Conservation (phyloP, 257 asterid species). For the Nicotiana tomentosiformis region DNA sequence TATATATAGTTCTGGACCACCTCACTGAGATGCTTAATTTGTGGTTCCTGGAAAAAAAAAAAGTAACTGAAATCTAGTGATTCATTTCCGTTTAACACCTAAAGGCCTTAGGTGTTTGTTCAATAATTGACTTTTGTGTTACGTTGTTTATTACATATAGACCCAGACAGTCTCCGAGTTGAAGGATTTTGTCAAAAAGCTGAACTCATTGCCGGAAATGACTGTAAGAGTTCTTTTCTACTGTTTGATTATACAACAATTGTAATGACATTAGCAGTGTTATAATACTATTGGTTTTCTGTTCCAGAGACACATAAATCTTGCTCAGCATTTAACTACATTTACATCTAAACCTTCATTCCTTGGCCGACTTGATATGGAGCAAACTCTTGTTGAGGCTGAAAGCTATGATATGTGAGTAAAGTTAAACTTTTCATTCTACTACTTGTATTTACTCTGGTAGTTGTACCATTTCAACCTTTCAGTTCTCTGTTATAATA, state of each 20-base stretch:
- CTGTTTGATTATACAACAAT: slow-evolving; percentile 7
- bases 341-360: slow-evolving; percentile 83
- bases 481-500: neutral
- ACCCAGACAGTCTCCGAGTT: slow-evolving; percentile 85
- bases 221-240: slow-evolving; percentile 55
- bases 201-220: slow-evolving; percentile 95
- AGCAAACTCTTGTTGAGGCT: slow-evolving; percentile 91
- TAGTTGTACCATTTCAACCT: neutral
- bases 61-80: no score
- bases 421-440: neutral
- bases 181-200: slow-evolving; percentile 98
- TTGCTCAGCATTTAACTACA: slow-evolving; percentile 87
- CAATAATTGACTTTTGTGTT: slow-evolving; percentile 10
- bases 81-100: no score
- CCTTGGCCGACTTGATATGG: slow-evolving; percentile 88
- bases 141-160: slow-evolving; percentile 41
- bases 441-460: neutral
- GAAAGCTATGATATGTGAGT: slow-evolving; percentile 87
- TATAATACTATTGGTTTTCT: slow-evolving; percentile 23
- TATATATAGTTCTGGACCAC: no score
- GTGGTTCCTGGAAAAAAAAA: no score
- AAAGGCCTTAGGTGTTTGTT: neutral
- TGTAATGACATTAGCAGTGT: neutral
- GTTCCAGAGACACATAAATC: slow-evolving; percentile 92
- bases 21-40: no score